phyloP scores from a whole-genome alignment of 345 rosid species.

The Geranium brycei region DNA sequence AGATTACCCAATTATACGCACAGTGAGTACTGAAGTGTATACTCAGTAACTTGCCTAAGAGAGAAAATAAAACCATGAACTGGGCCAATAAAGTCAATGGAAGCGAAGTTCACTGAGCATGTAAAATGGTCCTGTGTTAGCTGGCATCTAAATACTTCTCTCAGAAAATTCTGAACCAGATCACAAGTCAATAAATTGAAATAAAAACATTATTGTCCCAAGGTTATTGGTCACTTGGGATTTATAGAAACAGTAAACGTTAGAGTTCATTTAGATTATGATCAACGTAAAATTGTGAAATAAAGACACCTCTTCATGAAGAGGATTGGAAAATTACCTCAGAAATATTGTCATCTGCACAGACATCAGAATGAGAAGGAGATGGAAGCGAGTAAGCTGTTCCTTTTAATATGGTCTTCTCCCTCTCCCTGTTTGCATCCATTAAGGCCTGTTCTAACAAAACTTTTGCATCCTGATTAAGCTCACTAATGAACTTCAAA shows the following conservation, averaged over 20 bases:
- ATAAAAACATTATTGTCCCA: too few relatives aligned
- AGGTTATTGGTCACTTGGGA: too few relatives aligned
- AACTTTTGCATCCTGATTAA: constrained; percentile 68
- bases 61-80: not conserved
- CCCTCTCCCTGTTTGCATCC: constrained; percentile 83
- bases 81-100: not conserved
- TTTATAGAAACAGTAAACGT: too few relatives aligned
- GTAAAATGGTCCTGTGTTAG: not conserved
- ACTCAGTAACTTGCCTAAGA: too few relatives aligned
- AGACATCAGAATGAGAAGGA: constrained; percentile 52
- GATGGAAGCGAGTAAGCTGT: constrained; percentile 44
- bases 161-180: not conserved
- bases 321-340: constrained; percentile 39
- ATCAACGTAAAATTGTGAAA: not conserved
- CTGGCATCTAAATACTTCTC: not conserved
- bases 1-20: not conserved
- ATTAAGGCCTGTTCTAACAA: constrained; percentile 71
- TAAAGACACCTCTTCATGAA: not conserved
- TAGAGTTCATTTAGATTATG: not conserved
- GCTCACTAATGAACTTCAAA: constrained; percentile 86
- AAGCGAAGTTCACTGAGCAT: not conserved
- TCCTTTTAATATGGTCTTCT: constrained; percentile 69
- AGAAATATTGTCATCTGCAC: constrained; percentile 57
- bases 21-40: not conserved
- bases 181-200: too few relatives aligned